phyloP scores from a whole-genome alignment of 768 basidiomycete genomes.

The Termitomyces sp. region DNA sequence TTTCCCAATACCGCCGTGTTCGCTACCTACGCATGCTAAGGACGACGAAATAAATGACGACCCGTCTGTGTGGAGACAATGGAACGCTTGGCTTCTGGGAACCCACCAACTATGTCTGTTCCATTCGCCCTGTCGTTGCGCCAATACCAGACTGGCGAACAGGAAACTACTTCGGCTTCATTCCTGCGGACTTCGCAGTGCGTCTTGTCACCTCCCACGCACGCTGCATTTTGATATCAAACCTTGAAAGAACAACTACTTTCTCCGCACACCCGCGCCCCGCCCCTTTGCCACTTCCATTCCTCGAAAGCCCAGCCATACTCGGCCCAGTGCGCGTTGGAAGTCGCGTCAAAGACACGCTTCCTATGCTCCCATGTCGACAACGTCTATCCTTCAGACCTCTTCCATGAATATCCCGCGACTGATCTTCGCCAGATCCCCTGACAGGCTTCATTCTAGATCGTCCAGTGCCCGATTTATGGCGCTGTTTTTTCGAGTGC shows the following conservation, averaged over 20 bases:
- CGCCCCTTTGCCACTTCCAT: constrained; percentile 17
- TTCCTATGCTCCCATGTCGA: constrained; percentile 14
- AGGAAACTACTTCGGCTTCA: constrained; percentile 7
- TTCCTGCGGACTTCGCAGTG: constrained; percentile 15
- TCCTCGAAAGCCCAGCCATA: constrained; percentile 19
- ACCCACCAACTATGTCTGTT: background rate
- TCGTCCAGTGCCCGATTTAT: constrained; percentile 11
- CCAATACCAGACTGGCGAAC: background rate
- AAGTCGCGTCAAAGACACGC: constrained; percentile 1
- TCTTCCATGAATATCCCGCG: constrained; percentile 16
- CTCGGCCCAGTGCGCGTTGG: constrained; percentile 20
- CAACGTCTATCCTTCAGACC: constrained; percentile 13
- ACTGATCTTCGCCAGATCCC: constrained; percentile 20
- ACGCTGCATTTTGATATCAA: constrained; percentile 20
- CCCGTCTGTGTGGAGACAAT: background rate
- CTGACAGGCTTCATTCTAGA: constrained; percentile 17
- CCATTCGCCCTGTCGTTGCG: background rate
- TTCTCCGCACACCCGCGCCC: background rate
- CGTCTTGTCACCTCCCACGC: constrained; percentile 6
- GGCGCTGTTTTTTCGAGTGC: constrained; percentile 10
- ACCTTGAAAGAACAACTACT: constrained; percentile 13
- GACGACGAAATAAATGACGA: constrained; percentile 1
- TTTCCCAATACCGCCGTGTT: constrained; percentile 16
- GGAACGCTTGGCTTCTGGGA: constrained; percentile 10
- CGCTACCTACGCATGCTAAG: constrained; percentile 18